These are phyloP conservation scores for Geotrichum klebahnii DNA, from an alignment of 1,139 yeast genomes.

Conservation along the genomic window DNA sequence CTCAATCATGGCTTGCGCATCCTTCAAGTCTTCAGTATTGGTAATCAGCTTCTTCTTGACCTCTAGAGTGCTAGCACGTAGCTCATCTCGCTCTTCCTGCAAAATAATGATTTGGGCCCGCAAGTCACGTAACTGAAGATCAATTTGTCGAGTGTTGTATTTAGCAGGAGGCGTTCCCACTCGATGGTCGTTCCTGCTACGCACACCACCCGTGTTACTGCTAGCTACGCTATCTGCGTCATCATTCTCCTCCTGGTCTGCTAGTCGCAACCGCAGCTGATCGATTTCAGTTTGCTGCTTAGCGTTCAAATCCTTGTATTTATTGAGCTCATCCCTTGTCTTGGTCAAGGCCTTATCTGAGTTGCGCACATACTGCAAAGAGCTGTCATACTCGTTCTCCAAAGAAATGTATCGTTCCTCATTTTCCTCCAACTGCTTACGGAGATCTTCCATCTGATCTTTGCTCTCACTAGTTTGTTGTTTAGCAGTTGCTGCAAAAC, in stretches of 20 bases:
- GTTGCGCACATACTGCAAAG: conserved; percentile 66
- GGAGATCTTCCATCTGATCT: conserved; percentile 9
- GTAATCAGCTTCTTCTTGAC: conserved; percentile 39
- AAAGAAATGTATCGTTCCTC: conserved; percentile 27
- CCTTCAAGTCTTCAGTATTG: conserved; percentile 31
- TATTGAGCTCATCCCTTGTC: conserved; percentile 66
- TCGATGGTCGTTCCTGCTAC: conserved; percentile 20
- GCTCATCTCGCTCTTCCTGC: conserved; percentile 78
- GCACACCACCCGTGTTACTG: conserved; percentile 19
- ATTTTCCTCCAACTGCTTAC: conserved; percentile 19
- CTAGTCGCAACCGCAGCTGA: conserved; percentile 33
- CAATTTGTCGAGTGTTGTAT: conserved; percentile 62
- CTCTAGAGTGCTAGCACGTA: conserved; percentile 48
- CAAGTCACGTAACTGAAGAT: conserved; percentile 72
- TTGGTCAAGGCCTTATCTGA: conserved; percentile 70
- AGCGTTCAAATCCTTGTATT: conserved; percentile 54
- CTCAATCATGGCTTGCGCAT: conserved; percentile 27
- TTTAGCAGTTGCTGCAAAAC: conserved; percentile 14
- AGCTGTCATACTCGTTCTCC: conserved; percentile 61
- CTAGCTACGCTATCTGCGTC: conserved; percentile 12
- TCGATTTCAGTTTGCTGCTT: conserved; percentile 63
- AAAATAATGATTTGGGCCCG: conserved; percentile 79
- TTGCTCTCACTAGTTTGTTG: conserved; percentile 18
- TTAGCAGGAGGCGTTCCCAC: conserved; percentile 40
- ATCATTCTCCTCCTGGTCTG: conserved; percentile 17